Evolutionary conservation across 2,329 filamentous ascomycete genomes (phyloP), one percentile per base, ranked within the genome.

Genomic region (Hypoxylon sp.): DNA sequence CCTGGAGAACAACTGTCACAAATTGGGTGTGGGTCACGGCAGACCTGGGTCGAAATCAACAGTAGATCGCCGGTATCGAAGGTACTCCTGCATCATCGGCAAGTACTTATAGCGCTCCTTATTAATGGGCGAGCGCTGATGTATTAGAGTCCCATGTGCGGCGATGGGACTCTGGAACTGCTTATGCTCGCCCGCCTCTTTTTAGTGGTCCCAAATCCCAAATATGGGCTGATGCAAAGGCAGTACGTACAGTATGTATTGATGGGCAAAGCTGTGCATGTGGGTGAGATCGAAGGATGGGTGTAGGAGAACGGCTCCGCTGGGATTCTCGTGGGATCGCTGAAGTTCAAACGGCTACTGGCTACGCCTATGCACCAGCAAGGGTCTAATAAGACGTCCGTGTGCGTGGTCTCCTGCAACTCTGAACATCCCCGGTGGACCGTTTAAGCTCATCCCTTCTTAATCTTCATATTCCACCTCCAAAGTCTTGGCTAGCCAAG

Each of bases 1-100:
- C 83, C 79, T 80, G 82, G 77, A 78, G 77, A 80, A 78, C 79
- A 83, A 80, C 80, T 85, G 83, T 86, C 83, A 85, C 83, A 85
- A 84, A 85, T 83, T 84, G 79, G 79, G 79, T 79, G 83, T 85
- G 84, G 84, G 82, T 82, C 83, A 74, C 79, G 77, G 77, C 77
- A 79, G 78, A 77, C 74, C 80, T 81, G 79, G 79, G 79, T 81
- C 78, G 77, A 80, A 75, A 76, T 77, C 74, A 76, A 77, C 71
- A 74, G 74, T 73, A 73, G 76, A 78, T 77, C 76, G 71, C 73
- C 74, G 72, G 76, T 77, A 75, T 77, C 75, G 74, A 74, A 75
- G 70, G 74, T 76, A 76, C 75, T 76, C 73, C 75, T 78, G 75
- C 74, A 74, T 76, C 74, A 74, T 74, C 70, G 73, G 70, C 72